Conservation (phyloP, 257 asterid genomes). For the Jasminum sambac region DNA sequence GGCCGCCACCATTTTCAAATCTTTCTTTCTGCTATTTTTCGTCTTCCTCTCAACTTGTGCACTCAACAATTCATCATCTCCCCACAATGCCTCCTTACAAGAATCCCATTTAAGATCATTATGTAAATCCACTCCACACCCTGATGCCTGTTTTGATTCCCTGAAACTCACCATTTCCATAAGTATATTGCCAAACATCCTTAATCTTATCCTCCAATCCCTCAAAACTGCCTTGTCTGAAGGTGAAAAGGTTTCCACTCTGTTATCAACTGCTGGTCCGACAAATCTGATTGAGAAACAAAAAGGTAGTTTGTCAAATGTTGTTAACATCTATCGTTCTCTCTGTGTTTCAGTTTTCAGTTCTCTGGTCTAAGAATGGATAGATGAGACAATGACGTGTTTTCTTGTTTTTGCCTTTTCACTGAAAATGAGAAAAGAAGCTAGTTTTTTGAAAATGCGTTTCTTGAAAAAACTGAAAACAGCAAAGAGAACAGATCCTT, state of each 20-base stretch:
- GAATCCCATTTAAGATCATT: constrained; percentile 30
- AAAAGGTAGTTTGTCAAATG: constrained; percentile 24
- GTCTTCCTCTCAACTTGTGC: constrained; percentile 29
- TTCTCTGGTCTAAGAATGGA: too few relatives aligned
- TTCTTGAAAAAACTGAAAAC: too few relatives aligned
- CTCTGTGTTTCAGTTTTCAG: neutral
- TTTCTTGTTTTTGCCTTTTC: too few relatives aligned
- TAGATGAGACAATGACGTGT: too few relatives aligned
- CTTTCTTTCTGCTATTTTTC: constrained; percentile 23
- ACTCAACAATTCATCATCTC: constrained; percentile 27
- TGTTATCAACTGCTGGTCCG: constrained; percentile 36
- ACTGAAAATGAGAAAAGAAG: too few relatives aligned
- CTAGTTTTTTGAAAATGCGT: too few relatives aligned
- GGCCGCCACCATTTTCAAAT: constrained; percentile 24
- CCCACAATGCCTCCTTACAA: constrained; percentile 17
- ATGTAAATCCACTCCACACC: constrained; percentile 74
- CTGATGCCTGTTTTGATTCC: constrained; percentile 57
- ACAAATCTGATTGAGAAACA: constrained; percentile 56
- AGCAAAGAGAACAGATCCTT: neutral
- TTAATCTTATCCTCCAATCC: constrained; percentile 49
- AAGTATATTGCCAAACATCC: constrained; percentile 49
- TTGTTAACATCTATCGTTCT: neutral
- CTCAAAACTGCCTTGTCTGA: constrained; percentile 59
- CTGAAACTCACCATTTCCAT: constrained; percentile 61
- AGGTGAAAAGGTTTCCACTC: constrained; percentile 44